Conservation (phyloP, 345 rosid species). For the Hibiscus tridactylites region DNA sequence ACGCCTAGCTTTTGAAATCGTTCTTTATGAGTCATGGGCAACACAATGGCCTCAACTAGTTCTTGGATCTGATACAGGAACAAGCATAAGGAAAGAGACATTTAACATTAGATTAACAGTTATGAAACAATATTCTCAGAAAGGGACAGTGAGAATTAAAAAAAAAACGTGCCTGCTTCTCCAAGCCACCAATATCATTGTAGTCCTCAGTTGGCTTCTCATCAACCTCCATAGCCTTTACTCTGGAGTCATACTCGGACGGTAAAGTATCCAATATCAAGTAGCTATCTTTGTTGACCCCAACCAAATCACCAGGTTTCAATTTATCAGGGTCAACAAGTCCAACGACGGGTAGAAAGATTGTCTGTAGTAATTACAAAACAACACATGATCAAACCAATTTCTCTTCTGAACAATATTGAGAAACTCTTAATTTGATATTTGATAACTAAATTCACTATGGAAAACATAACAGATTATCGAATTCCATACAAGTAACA, state of each 20-base stretch:
- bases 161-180: conserved; percentile 64
- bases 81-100: background rate
- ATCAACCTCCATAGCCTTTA: conserved; percentile 99
- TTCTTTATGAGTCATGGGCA: conserved; percentile 98
- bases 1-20: conserved; percentile 86
- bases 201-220: conserved; percentile 98
- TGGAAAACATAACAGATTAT: background rate
- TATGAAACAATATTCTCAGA: background rate
- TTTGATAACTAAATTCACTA: background rate
- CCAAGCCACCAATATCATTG: conserved; percentile 97
- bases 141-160: background rate
- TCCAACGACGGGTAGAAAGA: conserved; percentile 95
- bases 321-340: conserved; percentile 95
- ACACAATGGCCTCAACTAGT: conserved; percentile 95
- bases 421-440: background rate
- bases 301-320: conserved; percentile 99
- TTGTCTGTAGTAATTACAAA: conserved; percentile 51
- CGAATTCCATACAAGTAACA: background rate
- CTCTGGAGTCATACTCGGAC: conserved; percentile 94
- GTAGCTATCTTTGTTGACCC: conserved; percentile 97
- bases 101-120: background rate
- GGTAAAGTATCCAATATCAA: conserved; percentile 95
- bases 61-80: conserved; percentile 75
- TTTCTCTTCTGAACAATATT: background rate
- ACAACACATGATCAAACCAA: background rate